A percentile compares a stretch with the other conserved stretches of the same genome.
Evolutionary conservation across 257 asterid genomes (phyloP).

Genomic region (Jacaranda copaia): DNA sequence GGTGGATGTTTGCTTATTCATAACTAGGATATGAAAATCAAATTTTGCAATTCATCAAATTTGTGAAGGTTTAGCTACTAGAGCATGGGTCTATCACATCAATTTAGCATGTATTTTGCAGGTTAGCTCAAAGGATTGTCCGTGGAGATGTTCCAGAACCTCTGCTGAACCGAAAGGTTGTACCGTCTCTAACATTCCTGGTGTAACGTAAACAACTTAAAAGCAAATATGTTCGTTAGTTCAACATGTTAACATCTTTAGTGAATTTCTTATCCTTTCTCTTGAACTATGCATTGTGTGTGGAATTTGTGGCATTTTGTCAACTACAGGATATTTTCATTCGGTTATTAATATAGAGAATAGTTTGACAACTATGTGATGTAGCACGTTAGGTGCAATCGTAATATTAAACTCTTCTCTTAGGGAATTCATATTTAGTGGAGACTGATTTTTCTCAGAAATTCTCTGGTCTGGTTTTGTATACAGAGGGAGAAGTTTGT

Average conservation of each 20-base stretch:
- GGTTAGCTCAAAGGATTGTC: conserved; percentile 95
- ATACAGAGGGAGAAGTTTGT: not conserved
- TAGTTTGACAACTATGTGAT: too few relatives aligned
- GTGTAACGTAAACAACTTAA: conserved; percentile 11
- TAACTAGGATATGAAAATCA: not conserved
- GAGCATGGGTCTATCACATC: not conserved
- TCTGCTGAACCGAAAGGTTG: conserved; percentile 84
- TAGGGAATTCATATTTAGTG: not conserved
- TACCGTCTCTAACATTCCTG: conserved; percentile 16
- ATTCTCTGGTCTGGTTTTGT: conserved; percentile 12
- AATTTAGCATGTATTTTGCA: conserved; percentile 39
- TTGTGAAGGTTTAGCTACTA: conserved; percentile 12
- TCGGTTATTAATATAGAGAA: not conserved
- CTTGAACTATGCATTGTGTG: conserved; percentile 18
- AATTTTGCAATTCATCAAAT: not conserved
- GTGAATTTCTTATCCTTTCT: conserved; percentile 14
- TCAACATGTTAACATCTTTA: conserved; percentile 6
- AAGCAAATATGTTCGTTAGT: conserved; percentile 12
- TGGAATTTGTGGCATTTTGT: not conserved
- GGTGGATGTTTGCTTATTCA: not conserved
- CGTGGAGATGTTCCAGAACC: conserved; percentile 99
- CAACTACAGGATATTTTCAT: not conserved
- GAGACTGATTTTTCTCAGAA: not conserved
- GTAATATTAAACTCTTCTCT: not conserved
- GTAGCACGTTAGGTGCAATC: not conserved